These are phyloP conservation scores for Microbotryum intermedium DNA, from an alignment of 1,284 basidiomycete genomes.

Conservation along the genomic window DNA sequence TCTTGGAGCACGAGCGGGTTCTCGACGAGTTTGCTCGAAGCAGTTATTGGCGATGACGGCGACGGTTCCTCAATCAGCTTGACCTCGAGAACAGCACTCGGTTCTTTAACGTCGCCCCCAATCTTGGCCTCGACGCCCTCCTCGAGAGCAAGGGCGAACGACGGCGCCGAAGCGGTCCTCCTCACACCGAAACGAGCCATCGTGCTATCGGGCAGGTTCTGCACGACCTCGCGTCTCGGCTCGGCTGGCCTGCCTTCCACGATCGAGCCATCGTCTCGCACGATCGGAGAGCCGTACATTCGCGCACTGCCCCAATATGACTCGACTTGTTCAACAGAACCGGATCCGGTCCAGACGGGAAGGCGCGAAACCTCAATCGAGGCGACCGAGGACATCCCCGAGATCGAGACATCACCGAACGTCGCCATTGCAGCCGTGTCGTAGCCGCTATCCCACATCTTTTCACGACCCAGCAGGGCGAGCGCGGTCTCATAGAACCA, in stretches of 20 bases:
- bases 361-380: background rate
- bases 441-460: constrained; percentile 42
- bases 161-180: constrained; percentile 7
- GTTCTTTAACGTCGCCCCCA: too few species aligned
- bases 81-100: too few species aligned
- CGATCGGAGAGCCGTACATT: constrained; percentile 36
- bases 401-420: constrained; percentile 7
- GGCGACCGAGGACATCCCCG: background rate
- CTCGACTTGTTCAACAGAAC: constrained; percentile 17
- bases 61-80: too few species aligned
- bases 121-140: constrained; percentile 4
- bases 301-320: constrained; percentile 33
- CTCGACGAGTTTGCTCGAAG: too few species aligned
- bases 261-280: constrained; percentile 32
- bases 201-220: background rate
- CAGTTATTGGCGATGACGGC: too few species aligned
- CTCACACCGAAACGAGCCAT: background rate
- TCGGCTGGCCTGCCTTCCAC: constrained; percentile 26
- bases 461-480: constrained; percentile 69
- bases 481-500: constrained; percentile 93
- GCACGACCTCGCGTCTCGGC: constrained; percentile 16
- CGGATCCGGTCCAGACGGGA: constrained; percentile 17
- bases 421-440: constrained; percentile 14
- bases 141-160: constrained; percentile 12
- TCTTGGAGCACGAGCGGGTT: too few species aligned